Base-by-base conservation (phyloP, 805 yeast species). In the Komagataella pastoris region DNA sequence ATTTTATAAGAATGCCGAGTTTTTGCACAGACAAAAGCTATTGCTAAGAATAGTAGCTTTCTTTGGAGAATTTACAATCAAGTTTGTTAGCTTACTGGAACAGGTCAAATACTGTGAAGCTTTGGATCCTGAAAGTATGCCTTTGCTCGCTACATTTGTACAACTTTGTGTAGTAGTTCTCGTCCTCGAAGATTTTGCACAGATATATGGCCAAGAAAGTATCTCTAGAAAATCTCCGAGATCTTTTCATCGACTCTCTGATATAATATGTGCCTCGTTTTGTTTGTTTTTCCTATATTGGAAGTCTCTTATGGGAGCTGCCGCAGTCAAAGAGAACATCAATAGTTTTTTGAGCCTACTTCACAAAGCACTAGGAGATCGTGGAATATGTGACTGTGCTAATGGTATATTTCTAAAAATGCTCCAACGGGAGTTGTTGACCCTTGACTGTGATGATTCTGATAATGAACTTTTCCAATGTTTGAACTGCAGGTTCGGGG, bases 401-500 rank as follows among this genome's bases (percentile, higher is more conserved):
- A 62, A 74, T 24, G 90, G 95, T 0, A 65, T 68, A 6, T 82
- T 90, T 54, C 67, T 93, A 50, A 70, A 72, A 17, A 65, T 85
- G 24, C 70, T 83, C 0, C 84, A 88, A 56, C 68, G 71, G 7
- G 71, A 76, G 17, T 65, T 85, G 40, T 68, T 79, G 14, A 57
- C 67, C 0, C 64, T 76, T 24, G 66, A 71, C 6, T 62, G 66
- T 62, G 50, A 54, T 18, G 73, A 73, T 3, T 73, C 85, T 2
- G 90, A 85, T 48, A 71, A 72, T 7, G 93, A 88, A 47, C 63
- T 91, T 48, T 74, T 88, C 7, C 98, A 91, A 59, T 73, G 88
- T 40, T 65, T 93, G 19, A 73, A 80, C 55, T 93, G 99, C 62
- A 74, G 85, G 7, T 88, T 83, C 58, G 95, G 88, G 47, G 73